Percentiles rank a stretch among this genome's conserved stretches.
These are phyloP conservation scores for Suillus brevipes DNA, from an alignment of 768 basidiomycete species.

Conservation along the genomic window DNA sequence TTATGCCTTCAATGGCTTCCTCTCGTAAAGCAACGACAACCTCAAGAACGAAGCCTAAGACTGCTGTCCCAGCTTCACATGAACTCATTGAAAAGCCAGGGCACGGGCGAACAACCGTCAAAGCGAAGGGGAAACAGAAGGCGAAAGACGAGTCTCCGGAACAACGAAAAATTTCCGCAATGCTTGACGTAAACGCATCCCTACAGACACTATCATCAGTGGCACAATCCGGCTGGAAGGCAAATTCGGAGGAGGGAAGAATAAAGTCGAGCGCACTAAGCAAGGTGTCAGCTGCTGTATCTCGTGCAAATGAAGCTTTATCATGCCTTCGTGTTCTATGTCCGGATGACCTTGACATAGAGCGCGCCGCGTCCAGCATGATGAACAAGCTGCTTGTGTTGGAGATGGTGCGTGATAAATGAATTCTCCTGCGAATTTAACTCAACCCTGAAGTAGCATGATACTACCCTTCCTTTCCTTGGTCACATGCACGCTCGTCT, in stretches of 20 bases:
- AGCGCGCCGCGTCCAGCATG: conserved; percentile 69
- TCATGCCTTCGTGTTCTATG: conserved; percentile 44
- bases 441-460: conserved; percentile 43
- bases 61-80: not conserved
- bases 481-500: conserved; percentile 48
- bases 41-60: not conserved
- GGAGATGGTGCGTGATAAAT: conserved; percentile 60
- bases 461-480: conserved; percentile 47
- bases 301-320: conserved; percentile 46
- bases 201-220: conserved; percentile 56
- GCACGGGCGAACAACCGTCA: not conserved
- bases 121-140: not conserved
- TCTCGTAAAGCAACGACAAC: not conserved
- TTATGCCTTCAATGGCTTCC: not conserved
- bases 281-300: conserved; percentile 34
- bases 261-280: conserved; percentile 30
- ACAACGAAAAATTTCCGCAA: conserved; percentile 45
- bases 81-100: not conserved
- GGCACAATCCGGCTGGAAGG: conserved; percentile 64
- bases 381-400: conserved; percentile 65
- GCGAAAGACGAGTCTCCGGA: conserved; percentile 23
- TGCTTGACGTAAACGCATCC: conserved; percentile 64
- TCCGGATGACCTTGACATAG: conserved; percentile 60
- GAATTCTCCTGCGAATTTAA: not conserved
- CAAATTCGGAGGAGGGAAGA: conserved; percentile 26